Evolutionary conservation across 2,329 filamentous ascomycete genomes (phyloP), one percentile per base, ranked within the genome.

Genomic region (Chrysosporium keratinophilum): DNA sequence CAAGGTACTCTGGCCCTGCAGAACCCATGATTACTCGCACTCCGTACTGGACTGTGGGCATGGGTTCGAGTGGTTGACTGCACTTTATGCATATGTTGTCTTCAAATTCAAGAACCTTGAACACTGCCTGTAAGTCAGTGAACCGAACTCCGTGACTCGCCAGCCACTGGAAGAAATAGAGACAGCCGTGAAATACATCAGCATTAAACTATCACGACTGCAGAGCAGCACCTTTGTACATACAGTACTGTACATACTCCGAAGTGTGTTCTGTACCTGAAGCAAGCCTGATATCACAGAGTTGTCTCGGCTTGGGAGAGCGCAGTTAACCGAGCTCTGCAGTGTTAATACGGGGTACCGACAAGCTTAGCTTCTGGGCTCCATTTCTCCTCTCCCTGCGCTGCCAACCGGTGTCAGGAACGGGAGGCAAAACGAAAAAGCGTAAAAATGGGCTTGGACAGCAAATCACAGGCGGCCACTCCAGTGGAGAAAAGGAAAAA

Each of bases 311-410:
- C 37, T 45, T 37, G 12, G 28, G n/a, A 39, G 40, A 44, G 49
- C 49, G 49, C 35, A 52, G 49, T 44, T 52, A 52, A 52, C 49
- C 49, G 49, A 52, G 49, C 41, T 40, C 17, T 50, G 17, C 48
- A 15, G 14, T 15, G 12, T 46, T 14, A n/a, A 15, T 31, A 20
- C 17, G 19, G 20, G 44, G 45, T 28, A 45, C 49, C 41, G 39
- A 20, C 41, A 39, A 50, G 37, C 39, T 42, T 42, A 50, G 48
- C 48, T 42, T 17, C 39, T 41, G 47, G 44, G 28, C 44, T 23
- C 45, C 33, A 39, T 37, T 23, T 37, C 31, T 28, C 31, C 42
- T 28, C 42, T 28, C n/a, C 15, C 15, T 23, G 28, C 31, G 12
- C 15, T 31, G 42, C 28, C n/a, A 33, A 28, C 4, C 14, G n/a